Percentiles rank a stretch among this genome's conserved stretches.
Conservation (phyloP, 106 monocot genomes). For the Phalaenopsis equestris region DNA sequence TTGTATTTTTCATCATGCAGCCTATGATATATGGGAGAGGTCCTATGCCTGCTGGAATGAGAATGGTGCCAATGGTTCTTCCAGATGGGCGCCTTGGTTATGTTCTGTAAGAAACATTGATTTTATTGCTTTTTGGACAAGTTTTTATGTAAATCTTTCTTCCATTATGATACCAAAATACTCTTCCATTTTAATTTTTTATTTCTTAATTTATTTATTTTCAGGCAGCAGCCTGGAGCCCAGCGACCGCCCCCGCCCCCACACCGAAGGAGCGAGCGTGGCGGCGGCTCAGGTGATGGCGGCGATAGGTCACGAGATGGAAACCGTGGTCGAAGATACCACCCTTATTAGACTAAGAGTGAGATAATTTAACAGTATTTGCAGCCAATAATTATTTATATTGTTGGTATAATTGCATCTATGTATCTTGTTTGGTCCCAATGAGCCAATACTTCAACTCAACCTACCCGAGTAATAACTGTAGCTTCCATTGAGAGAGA, state of each 20-base stretch:
- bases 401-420: not conserved
- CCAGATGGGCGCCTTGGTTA: constrained; percentile 96
- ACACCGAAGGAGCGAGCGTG: constrained; percentile 38
- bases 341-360: constrained; percentile 43
- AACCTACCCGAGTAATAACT: not conserved
- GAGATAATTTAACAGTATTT: not conserved
- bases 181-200: not conserved
- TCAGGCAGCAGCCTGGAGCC: constrained; percentile 83
- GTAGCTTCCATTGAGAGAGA: not conserved
- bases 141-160: not conserved
- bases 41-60: constrained; percentile 90
- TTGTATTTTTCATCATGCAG: constrained; percentile 28
- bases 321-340: constrained; percentile 51
- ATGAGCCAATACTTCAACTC: not conserved
- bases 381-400: not conserved
- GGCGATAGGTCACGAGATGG: constrained; percentile 41
- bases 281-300: constrained; percentile 40
- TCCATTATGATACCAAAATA: not conserved
- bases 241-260: constrained; percentile 35
- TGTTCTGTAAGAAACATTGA: constrained; percentile 59
- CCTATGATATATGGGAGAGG: constrained; percentile 97
- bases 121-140: not conserved
- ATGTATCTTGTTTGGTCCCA: not conserved
- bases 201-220: not conserved
- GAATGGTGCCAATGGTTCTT: constrained; percentile 97